A percentile compares a stretch with the other conserved stretches of the same genome.
Conservation (phyloP, 495 filamentous ascomycete genomes). For the Penicillium maclennaniae region DNA sequence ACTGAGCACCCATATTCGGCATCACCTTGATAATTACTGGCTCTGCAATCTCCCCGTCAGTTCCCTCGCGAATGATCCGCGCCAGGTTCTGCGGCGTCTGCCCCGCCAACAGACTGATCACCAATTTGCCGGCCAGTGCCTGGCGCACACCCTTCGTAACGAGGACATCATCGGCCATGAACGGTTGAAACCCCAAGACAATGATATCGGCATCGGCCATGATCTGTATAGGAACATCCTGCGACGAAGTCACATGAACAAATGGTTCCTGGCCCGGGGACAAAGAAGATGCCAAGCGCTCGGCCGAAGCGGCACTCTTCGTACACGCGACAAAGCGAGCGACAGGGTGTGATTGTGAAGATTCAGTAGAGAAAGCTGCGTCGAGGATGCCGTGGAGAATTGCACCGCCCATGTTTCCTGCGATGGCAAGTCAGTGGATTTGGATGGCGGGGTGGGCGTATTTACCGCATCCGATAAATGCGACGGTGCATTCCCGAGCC, state of each 20-base stretch:
- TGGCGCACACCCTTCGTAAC: constrained; percentile 19
- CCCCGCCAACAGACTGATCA: constrained; percentile 85
- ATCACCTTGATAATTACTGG: constrained; percentile 32
- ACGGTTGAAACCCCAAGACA: constrained; percentile 37
- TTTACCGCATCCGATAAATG: constrained; percentile 28
- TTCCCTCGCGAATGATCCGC: constrained; percentile 48
- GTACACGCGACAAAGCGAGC: constrained; percentile 29
- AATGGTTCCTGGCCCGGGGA: constrained; percentile 6
- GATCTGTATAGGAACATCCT: constrained; percentile 16
- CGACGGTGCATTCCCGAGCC: constrained; percentile 8
- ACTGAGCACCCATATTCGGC: constrained; percentile 34
- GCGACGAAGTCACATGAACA: constrained; percentile 16
- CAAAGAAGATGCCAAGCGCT: constrained; percentile 12
- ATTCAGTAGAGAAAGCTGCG: constrained; percentile 21
- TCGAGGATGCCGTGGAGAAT: constrained; percentile 33
- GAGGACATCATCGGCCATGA: constrained; percentile 31
- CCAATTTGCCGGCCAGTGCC: constrained; percentile 64
- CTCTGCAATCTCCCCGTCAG: not conserved
- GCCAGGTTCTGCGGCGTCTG: constrained; percentile 63
- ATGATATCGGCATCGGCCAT: constrained; percentile 32
- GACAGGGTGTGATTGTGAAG: constrained; percentile 9
- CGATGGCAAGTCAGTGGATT: not conserved
- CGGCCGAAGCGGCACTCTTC: constrained; percentile 25
- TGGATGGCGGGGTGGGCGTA: not conserved
- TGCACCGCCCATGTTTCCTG: constrained; percentile 41